Base-by-base conservation (phyloP, 2,329 filamentous ascomycete genomes). In the Phaeosphaeria sp. region DNA sequence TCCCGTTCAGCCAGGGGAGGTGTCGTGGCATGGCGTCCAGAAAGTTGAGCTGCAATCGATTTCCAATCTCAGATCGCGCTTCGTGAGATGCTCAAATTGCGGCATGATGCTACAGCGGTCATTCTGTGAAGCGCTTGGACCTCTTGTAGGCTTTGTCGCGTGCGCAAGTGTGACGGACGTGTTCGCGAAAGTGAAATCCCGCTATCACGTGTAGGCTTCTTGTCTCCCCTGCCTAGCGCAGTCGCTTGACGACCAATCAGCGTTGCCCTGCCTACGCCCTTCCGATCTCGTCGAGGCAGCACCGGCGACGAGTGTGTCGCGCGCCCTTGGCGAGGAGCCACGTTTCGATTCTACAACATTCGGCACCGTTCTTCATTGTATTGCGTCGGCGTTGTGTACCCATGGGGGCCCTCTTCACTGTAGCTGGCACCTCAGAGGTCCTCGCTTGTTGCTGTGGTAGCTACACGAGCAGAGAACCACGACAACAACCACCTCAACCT, bases 1-100 rank as follows among this genome's bases (percentile, higher is more conserved):
- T 48, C 42, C 68, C 72, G 52, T 72, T 77, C 55, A 82, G 80
- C 83, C 84, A 86, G 1, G 84, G 84, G 6, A 86, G 66, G 59
- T 80, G 80, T 64, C 84, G 81, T 21, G 82, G 77, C 84, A 86
- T 86, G n/a, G 33, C 61, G 60, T 47, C 55, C 51, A 21, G 20
- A 45, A 53, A 30, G 21, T 42, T 44, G 45, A 36, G 33, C n/a
- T 27, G 20, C 22, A 25, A 15, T 39, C 15, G 17, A 3, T 13
- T 6, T 39, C 36, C 5, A 39, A 13, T 39, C 2, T 39, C 7
- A 39, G 36, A 39, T 39, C 36, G 17, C 36, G 36, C 17, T 39
- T 4, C 36, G 2, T 39, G 15, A n/a, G 36, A 39, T 4, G 5
- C 36, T 4, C 36, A 39, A 17, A 39, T 39, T n/a, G 36, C 36